Conservation (phyloP, 805 yeast genomes). For the Sungouiozyma intestinalis region DNA sequence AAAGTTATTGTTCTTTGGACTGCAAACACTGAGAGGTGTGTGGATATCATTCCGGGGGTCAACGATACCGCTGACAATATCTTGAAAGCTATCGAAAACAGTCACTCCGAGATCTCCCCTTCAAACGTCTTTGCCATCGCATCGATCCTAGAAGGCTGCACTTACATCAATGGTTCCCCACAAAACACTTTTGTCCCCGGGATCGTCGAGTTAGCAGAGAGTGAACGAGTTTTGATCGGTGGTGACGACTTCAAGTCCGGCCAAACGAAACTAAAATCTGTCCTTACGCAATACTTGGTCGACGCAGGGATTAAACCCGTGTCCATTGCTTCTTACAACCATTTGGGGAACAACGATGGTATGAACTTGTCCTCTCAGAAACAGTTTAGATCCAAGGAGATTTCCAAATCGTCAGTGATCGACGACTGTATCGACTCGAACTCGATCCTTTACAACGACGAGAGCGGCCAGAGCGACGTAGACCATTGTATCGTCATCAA, state of each 20-base stretch:
- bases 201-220: conserved; percentile 78
- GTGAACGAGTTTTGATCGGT: conserved; percentile 67
- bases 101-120: conserved; percentile 80
- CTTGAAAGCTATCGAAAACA: conserved; percentile 58
- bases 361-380: conserved; percentile 81
- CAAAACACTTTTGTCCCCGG: conserved; percentile 98
- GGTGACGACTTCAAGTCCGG: conserved; percentile 98
- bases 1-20: conserved; percentile 91
- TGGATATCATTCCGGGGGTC: conserved; percentile 66
- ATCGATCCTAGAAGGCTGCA: conserved; percentile 73
- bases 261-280: conserved; percentile 93
- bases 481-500: conserved; percentile 95
- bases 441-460: conserved; percentile 53
- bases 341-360: conserved; percentile 94
- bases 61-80: conserved; percentile 83
- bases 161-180: conserved; percentile 94
- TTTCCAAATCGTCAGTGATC: conserved; percentile 83
- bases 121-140: conserved; percentile 94
- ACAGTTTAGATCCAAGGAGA: conserved; percentile 93
- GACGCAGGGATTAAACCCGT: conserved; percentile 96
- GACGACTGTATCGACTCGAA: conserved; percentile 91
- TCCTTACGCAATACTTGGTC: conserved; percentile 86
- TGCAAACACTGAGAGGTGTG: conserved; percentile 91
- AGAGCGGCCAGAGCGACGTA: conserved; percentile 62
- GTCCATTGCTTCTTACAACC: conserved; percentile 92